These are phyloP conservation scores for Verticillium albo-atrum DNA, from an alignment of 2,329 filamentous ascomycete species.

Conservation along the genomic window DNA sequence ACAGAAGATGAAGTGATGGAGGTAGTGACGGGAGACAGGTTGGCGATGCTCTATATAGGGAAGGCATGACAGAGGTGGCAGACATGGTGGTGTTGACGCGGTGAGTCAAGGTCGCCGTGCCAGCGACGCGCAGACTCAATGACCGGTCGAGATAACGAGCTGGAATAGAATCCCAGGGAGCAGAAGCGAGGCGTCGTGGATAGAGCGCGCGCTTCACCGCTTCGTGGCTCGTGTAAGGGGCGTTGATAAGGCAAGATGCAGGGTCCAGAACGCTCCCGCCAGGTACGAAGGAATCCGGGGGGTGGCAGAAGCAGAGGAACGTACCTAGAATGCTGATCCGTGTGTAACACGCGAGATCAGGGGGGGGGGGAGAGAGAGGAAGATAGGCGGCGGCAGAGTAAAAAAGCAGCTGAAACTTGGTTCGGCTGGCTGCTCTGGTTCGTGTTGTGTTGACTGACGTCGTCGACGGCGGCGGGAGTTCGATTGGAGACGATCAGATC, in stretches of 20 bases:
- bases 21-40: neutral
- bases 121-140: neutral
- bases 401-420: neutral
- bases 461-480: neutral
- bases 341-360: slow-evolving; percentile 11
- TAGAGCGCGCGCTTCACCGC: slow-evolving; percentile 9
- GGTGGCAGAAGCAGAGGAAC: slow-evolving; percentile 5
- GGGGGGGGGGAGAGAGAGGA: neutral
- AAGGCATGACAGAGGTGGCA: neutral
- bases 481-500: neutral
- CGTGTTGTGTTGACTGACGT: neutral
- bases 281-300: neutral
- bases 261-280: slow-evolving; percentile 1
- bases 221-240: slow-evolving; percentile 7
- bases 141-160: neutral
- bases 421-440: neutral
- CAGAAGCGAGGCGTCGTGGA: neutral
- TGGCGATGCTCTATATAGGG: neutral
- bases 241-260: slow-evolving; percentile 11
- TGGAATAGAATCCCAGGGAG: neutral
- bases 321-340: slow-evolving; percentile 14
- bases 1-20: neutral
- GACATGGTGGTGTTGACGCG: neutral
- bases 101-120: neutral
- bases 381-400: neutral